Percentiles rank a stretch among this genome's conserved stretches.
Conservation (phyloP, 1,139 yeast genomes). For the Taiozyma sp. region DNA sequence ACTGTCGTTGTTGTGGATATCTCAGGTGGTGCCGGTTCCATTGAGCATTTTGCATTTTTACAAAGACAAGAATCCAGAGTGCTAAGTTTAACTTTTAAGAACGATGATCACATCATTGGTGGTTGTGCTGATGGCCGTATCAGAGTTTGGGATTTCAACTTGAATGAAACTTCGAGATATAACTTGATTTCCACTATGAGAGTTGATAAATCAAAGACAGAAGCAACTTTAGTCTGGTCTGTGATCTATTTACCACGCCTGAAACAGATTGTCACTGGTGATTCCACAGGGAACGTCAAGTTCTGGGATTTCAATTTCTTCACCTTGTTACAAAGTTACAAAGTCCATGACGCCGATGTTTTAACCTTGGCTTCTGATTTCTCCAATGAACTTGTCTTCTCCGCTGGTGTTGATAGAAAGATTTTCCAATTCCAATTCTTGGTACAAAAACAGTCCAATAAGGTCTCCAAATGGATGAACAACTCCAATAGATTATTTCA, state of each 20-base stretch:
- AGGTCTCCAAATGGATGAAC: conserved; percentile 67
- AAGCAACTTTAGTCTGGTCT: conserved; percentile 86
- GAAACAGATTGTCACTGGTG: conserved; percentile 84
- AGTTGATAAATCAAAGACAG: conserved; percentile 72
- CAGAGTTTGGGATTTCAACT: conserved; percentile 65
- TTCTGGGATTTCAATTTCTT: conserved; percentile 84
- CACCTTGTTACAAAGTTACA: conserved; percentile 76
- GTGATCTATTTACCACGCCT: conserved; percentile 58
- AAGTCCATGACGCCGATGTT: conserved; percentile 89
- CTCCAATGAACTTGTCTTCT: conserved; percentile 61
- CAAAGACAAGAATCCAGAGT: conserved; percentile 87
- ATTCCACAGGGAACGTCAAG: conserved; percentile 91
- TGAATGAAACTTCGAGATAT: conserved; percentile 35
- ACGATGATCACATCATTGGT: conserved; percentile 59
- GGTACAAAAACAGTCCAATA: conserved; percentile 20
- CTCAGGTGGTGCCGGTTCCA: conserved; percentile 75
- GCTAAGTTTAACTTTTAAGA: conserved; percentile 69
- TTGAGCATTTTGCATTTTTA: conserved; percentile 72
- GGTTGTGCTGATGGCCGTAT: conserved; percentile 97
- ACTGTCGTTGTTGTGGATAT: conserved; percentile 79
- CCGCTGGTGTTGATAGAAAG: conserved; percentile 94
- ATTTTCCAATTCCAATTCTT: conserved; percentile 63
- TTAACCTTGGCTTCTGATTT: conserved; percentile 65
- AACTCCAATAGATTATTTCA: conserved; percentile 76
- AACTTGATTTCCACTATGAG: conserved; percentile 71